Conservation (phyloP, 345 rosid species). For the Turritis glabra region DNA sequence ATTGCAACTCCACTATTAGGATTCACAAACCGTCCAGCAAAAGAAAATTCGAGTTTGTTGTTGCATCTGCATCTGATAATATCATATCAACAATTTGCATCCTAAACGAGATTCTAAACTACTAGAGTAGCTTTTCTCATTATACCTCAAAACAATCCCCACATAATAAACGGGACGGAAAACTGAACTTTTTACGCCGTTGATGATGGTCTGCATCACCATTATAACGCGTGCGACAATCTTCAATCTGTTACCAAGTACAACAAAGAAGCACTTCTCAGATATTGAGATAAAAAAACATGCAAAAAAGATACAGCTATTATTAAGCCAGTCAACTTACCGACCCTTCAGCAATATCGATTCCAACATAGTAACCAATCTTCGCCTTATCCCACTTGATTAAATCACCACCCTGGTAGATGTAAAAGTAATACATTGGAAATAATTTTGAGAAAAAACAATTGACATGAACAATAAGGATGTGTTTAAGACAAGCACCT, state of each 20-base stretch:
- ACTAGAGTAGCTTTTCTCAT: neutral
- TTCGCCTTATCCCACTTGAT: slow-evolving; percentile 98
- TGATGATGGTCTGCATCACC: slow-evolving; percentile 97
- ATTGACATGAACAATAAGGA: neutral
- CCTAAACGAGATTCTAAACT: neutral
- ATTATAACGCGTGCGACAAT: slow-evolving; percentile 92
- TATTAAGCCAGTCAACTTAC: slow-evolving; percentile 42
- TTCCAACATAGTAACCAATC: slow-evolving; percentile 89
- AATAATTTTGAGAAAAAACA: neutral
- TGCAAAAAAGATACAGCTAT: neutral
- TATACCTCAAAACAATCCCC: slow-evolving; percentile 97
- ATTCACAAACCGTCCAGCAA: neutral
- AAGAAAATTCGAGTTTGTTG: neutral
- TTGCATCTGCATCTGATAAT: neutral
- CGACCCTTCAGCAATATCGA: slow-evolving; percentile 98
- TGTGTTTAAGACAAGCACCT: slow-evolving; percentile 46
- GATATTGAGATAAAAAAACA: neutral
- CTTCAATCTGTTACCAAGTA: slow-evolving; percentile 69
- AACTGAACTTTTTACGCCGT: slow-evolving; percentile 84
- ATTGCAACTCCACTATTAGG: slow-evolving; percentile 10
- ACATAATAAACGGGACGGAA: slow-evolving; percentile 89
- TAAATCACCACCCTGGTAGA: slow-evolving; percentile 88
- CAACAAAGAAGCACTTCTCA: neutral
- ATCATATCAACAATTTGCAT: neutral
- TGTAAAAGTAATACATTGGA: neutral